These are phyloP conservation scores for Globisporangium cederbergense DNA, from an alignment of 352 stramenopile species.

Conservation along the genomic window DNA sequence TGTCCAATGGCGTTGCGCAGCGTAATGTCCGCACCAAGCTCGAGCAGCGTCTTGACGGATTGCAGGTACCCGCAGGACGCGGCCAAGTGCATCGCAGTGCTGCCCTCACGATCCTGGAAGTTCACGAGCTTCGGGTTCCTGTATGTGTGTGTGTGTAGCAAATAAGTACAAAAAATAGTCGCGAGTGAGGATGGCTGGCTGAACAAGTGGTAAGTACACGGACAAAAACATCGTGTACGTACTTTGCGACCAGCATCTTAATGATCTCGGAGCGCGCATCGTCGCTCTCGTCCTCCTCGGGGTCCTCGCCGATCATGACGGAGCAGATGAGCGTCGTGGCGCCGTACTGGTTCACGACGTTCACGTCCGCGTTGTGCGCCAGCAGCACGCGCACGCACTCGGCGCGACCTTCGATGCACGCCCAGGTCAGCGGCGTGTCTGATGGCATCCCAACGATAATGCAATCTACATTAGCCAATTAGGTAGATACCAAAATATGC, in stretches of 20 bases:
- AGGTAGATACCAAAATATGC: neutral
- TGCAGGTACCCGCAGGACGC: slow-evolving; percentile 68
- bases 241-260: slow-evolving; percentile 51
- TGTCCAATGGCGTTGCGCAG: slow-evolving; percentile 76
- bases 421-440: slow-evolving; percentile 80
- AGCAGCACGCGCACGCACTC: slow-evolving; percentile 71
- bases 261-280: slow-evolving; percentile 57
- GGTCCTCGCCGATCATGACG: slow-evolving; percentile 77
- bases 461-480: neutral
- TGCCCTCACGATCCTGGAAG: slow-evolving; percentile 79
- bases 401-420: slow-evolving; percentile 70
- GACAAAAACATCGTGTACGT: neutral
- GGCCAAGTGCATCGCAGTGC: slow-evolving; percentile 79
- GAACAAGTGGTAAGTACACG: neutral
- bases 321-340: slow-evolving; percentile 71
- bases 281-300: slow-evolving; percentile 49
- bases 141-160: neutral
- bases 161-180: too few species aligned
- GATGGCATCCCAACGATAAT: neutral
- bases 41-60: slow-evolving; percentile 67
- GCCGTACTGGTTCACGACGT: slow-evolving; percentile 67
- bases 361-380: slow-evolving; percentile 52
- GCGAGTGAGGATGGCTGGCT: too few species aligned
- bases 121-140: slow-evolving; percentile 69
- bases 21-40: slow-evolving; percentile 66